phyloP scores from a whole-genome alignment of 2,329 filamentous ascomycete species.

The Claviceps spartinae region DNA sequence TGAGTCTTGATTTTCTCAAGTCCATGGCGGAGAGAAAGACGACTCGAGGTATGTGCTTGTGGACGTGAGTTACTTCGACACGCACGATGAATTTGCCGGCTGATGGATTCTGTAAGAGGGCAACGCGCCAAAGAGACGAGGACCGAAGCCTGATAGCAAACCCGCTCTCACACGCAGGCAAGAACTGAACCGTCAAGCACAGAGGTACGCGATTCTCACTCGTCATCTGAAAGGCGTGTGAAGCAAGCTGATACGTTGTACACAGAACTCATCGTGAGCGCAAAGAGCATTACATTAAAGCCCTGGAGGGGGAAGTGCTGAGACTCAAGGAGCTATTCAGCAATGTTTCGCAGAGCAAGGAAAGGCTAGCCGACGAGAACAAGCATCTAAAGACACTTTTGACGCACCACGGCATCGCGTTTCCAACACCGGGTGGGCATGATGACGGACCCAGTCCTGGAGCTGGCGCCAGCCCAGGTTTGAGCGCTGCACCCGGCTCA shows the following conservation, averaged over 20 bases:
- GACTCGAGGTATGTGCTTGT: constrained; percentile 47
- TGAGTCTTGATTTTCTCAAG: constrained; percentile 52
- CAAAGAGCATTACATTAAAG: constrained; percentile 92
- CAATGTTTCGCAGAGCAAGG: constrained; percentile 60
- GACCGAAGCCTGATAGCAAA: constrained; percentile 92
- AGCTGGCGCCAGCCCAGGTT: constrained; percentile 42
- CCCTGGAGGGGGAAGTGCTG: constrained; percentile 80
- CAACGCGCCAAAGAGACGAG: constrained; percentile 73
- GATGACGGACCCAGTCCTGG: constrained; percentile 34
- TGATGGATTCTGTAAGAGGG: constrained; percentile 44
- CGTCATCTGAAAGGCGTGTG: not conserved
- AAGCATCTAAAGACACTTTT: constrained; percentile 50
- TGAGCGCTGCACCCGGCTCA: constrained; percentile 41
- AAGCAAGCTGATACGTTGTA: not conserved
- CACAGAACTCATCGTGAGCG: constrained; percentile 84
- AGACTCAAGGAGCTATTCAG: constrained; percentile 77
- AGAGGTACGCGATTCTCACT: constrained; percentile 51
- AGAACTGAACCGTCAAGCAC: constrained; percentile 88
- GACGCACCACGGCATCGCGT: constrained; percentile 36
- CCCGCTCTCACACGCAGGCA: constrained; percentile 84
- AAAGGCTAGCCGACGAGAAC: constrained; percentile 67
- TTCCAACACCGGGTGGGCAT: constrained; percentile 12
- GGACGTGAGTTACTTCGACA: not conserved
- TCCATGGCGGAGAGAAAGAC: constrained; percentile 58
- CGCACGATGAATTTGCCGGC: not conserved